A percentile compares a stretch with the other conserved stretches of the same genome.
phyloP scores from a whole-genome alignment of 805 yeast genomes.

The Gaillardinia entomophila region DNA sequence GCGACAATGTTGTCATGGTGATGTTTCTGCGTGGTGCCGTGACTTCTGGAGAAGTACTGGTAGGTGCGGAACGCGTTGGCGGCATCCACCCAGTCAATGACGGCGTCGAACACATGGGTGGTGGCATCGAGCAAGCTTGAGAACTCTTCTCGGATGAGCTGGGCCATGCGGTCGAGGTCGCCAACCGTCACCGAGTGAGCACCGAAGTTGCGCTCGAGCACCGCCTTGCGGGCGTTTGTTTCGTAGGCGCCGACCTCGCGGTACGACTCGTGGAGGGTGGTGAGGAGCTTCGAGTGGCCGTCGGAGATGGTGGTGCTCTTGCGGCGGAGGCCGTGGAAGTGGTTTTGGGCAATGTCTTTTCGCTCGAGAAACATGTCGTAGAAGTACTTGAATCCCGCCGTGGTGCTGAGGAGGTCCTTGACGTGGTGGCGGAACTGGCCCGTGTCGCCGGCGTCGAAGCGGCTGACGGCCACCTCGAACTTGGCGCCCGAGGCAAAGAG shows the following conservation, averaged over 20 bases:
- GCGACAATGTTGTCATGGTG: constrained; percentile 9
- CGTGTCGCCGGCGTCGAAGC: constrained; percentile 21
- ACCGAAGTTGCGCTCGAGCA: not conserved
- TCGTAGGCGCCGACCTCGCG: constrained; percentile 25
- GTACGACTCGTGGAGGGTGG: constrained; percentile 21
- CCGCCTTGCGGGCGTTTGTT: constrained; percentile 3
- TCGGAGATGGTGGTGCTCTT: constrained; percentile 5
- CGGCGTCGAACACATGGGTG: constrained; percentile 10
- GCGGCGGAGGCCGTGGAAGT: constrained; percentile 7
- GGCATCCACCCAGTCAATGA: constrained; percentile 19
- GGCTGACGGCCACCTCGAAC: constrained; percentile 20
- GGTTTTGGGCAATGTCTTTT: constrained; percentile 13
- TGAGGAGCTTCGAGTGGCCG: constrained; percentile 18
- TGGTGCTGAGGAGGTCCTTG: constrained; percentile 15
- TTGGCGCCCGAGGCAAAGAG: constrained; percentile 11
- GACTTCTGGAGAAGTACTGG: constrained; percentile 8
- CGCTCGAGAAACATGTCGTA: constrained; percentile 23
- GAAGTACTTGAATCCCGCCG: constrained; percentile 20
- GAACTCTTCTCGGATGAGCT: constrained; percentile 12
- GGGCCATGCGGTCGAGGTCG: constrained; percentile 21
- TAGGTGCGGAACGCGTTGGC: constrained; percentile 24
- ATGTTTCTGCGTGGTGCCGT: constrained; percentile 4
- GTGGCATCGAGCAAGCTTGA: constrained; percentile 10
- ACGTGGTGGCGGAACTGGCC: constrained; percentile 18
- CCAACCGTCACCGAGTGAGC: constrained; percentile 6